These are phyloP conservation scores for Orbilia ellipsospora DNA, from an alignment of 2,329 filamentous ascomycete genomes.

Conservation along the genomic window DNA sequence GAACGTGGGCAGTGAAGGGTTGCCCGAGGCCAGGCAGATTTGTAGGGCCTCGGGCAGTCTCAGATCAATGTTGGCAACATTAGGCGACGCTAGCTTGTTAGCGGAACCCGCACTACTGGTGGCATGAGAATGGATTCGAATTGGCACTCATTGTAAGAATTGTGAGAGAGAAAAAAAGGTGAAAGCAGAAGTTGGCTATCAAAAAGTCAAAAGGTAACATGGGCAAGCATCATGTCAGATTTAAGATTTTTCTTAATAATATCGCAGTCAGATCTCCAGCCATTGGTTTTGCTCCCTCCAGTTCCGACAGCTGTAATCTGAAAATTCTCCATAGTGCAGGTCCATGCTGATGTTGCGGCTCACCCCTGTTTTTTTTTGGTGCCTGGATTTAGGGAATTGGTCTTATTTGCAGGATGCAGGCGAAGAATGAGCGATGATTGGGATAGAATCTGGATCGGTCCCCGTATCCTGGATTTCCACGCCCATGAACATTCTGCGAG, in stretches of 20 bases:
- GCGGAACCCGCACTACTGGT: conserved; percentile 23
- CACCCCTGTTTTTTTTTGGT: conserved; percentile 36
- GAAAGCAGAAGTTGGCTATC: conserved; percentile 28
- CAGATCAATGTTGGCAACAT: conserved; percentile 38
- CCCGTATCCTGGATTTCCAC: conserved; percentile 42
- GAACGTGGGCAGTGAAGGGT: conserved; percentile 36
- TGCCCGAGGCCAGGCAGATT: conserved; percentile 52
- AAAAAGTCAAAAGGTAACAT: conserved; percentile 32
- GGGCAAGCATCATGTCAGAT: conserved; percentile 51
- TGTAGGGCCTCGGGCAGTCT: conserved; percentile 17
- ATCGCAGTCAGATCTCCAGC: conserved; percentile 7
- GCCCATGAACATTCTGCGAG: conserved; percentile 22
- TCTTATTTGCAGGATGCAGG: conserved; percentile 49
- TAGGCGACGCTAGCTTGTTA: conserved; percentile 48
- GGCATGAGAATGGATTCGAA: conserved; percentile 21
- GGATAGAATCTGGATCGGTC: conserved; percentile 42
- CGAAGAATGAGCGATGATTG: conserved; percentile 26
- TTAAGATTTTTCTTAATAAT: conserved; percentile 40
- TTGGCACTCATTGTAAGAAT: conserved; percentile 12
- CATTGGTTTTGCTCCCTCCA: conserved; percentile 15
- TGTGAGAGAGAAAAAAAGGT: neutral
- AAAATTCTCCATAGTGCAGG: conserved; percentile 23
- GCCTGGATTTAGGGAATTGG: conserved; percentile 42
- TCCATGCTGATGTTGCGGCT: conserved; percentile 21
- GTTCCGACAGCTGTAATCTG: conserved; percentile 27